These are phyloP conservation scores for Eutrema heterophyllum DNA, from an alignment of 345 rosid genomes.

Conservation along the genomic window DNA sequence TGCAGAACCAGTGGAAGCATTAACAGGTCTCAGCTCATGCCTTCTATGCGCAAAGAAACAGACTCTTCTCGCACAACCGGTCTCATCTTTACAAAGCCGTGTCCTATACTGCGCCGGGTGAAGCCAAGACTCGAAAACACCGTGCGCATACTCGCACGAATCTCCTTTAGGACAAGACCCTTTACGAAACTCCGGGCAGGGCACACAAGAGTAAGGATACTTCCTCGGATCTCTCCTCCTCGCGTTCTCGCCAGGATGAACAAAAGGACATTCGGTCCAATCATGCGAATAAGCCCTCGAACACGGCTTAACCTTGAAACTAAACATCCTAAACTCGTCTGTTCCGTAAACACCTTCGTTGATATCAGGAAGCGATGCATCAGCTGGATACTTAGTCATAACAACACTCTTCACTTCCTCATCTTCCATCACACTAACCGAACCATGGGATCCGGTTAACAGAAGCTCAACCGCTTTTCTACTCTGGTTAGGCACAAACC, in stretches of 20 bases:
- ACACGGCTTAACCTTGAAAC: slow-evolving; percentile 94
- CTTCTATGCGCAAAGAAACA: slow-evolving; percentile 96
- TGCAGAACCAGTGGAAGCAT: slow-evolving; percentile 93
- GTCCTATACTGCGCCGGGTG: slow-evolving; percentile 97
- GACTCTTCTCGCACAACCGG: slow-evolving; percentile 79
- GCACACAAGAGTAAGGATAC: slow-evolving; percentile 91
- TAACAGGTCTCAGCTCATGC: slow-evolving; percentile 85
- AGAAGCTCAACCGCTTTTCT: slow-evolving; percentile 54
- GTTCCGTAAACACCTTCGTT: slow-evolving; percentile 77
- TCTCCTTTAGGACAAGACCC: slow-evolving; percentile 90
- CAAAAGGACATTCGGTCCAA: slow-evolving; percentile 99
- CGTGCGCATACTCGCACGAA: slow-evolving; percentile 91
- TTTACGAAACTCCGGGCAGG: slow-evolving; percentile 97
- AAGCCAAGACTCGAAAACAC: slow-evolving; percentile 98
- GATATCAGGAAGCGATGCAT: slow-evolving; percentile 81
- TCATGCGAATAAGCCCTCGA: slow-evolving; percentile 98
- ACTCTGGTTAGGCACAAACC: slow-evolving; percentile 37
- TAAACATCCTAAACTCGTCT: slow-evolving; percentile 92
- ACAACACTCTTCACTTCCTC: slow-evolving; percentile 40
- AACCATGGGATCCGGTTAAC: slow-evolving; percentile 53
- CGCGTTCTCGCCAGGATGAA: slow-evolving; percentile 97
- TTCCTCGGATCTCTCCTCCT: slow-evolving; percentile 96
- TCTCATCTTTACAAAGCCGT: slow-evolving; percentile 95
- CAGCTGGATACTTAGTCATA: slow-evolving; percentile 64
- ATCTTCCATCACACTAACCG: slow-evolving; percentile 22